These are phyloP conservation scores for Pachysandra terminalis DNA, from an alignment of 164 flowering plant genomes.

Conservation along the genomic window DNA sequence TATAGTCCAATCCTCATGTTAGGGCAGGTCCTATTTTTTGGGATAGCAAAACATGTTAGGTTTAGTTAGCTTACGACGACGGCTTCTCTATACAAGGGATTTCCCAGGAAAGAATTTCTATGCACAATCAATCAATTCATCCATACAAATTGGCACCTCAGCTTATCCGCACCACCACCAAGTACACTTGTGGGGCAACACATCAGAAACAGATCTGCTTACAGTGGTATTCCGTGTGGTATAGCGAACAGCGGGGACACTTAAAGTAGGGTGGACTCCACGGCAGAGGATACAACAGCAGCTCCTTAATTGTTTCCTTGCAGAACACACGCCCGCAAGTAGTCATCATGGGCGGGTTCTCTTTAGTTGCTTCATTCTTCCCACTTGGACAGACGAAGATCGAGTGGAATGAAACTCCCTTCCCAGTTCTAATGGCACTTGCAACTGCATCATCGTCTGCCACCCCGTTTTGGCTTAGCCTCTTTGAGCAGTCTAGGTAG, in stretches of 20 bases:
- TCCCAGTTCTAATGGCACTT: constrained; percentile 69
- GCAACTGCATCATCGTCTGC: constrained; percentile 75
- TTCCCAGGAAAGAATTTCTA: constrained; percentile 31
- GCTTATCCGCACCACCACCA: constrained; percentile 5
- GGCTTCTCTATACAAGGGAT: no score
- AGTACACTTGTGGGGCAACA: background rate
- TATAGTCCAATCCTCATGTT: no score
- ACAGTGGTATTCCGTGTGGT: constrained; percentile 44
- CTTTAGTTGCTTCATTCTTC: constrained; percentile 67
- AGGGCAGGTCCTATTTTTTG: no score
- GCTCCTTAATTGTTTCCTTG: constrained; percentile 67
- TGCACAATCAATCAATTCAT: constrained; percentile 26
- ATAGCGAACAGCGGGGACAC: constrained; percentile 83
- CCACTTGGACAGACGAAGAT: constrained; percentile 85
- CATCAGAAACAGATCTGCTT: constrained; percentile 60
- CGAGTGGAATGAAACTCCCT: constrained; percentile 79
- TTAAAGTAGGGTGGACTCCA: constrained; percentile 62
- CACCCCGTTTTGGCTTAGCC: constrained; percentile 78
- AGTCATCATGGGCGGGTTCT: constrained; percentile 87
- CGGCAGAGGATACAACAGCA: no score
- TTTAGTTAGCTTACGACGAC: no score
- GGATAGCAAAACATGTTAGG: no score
- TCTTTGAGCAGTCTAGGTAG: constrained; percentile 70
- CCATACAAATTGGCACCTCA: background rate
- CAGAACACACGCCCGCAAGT: constrained; percentile 87